Evolutionary conservation across 2,329 filamentous ascomycete species (phyloP).

Genomic region (Leptographium radiaticola): DNA sequence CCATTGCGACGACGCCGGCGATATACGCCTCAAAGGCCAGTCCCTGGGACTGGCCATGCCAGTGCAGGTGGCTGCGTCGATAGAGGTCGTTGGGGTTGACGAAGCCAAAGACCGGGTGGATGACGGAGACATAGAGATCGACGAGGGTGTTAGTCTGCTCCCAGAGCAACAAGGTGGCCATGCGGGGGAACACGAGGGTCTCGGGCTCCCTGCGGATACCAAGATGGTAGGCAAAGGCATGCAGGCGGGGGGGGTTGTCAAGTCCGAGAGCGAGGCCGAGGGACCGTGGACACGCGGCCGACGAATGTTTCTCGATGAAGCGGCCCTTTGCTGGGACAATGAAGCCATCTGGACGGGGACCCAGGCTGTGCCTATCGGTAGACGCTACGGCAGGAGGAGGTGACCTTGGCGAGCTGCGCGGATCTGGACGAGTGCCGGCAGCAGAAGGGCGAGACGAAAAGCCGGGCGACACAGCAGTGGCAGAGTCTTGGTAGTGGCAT

Average conservation of each 20-base stretch:
- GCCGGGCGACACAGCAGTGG: neutral
- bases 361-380: neutral
- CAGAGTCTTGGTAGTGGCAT: neutral
- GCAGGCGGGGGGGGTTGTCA: neutral
- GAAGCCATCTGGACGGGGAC: neutral
- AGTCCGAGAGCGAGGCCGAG: neutral
- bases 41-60: neutral
- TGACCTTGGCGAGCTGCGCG: neutral
- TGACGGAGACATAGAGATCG: neutral
- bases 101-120: neutral
- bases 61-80: neutral
- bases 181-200: neutral
- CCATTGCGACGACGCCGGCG: neutral
- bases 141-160: neutral
- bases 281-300: neutral
- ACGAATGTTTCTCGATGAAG: neutral
- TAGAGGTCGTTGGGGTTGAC: neutral
- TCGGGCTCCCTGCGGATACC: neutral
- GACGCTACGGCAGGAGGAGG: neutral
- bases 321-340: neutral
- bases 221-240: neutral
- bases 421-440: neutral
- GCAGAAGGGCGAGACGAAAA: neutral
- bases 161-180: neutral
- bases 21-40: neutral